Conservation (phyloP, 2,329 filamentous ascomycete species). For the Aspergillus aculeatus region DNA sequence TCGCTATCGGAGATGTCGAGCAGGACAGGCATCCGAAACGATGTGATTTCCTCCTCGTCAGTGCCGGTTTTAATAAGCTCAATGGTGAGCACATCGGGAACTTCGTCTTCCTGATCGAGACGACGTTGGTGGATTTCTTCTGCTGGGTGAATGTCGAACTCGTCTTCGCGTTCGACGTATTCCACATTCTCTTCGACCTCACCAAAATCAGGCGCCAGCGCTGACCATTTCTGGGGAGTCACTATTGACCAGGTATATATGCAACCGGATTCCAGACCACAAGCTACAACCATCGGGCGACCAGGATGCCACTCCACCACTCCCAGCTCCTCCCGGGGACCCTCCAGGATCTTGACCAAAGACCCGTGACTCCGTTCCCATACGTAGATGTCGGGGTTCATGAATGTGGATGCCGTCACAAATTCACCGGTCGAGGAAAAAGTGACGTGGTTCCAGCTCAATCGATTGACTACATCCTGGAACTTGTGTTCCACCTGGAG, state of each 20-base stretch:
- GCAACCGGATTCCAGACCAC: constrained; percentile 85
- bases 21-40: constrained; percentile 92
- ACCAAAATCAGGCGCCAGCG: constrained; percentile 90
- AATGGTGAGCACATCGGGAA: constrained; percentile 82
- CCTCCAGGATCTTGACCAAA: constrained; percentile 93
- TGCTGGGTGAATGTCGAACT: constrained; percentile 95
- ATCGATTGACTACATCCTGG: constrained; percentile 90
- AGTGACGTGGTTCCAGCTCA: constrained; percentile 96
- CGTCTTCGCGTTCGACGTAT: constrained; percentile 92
- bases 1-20: constrained; percentile 91
- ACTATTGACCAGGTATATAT: constrained; percentile 97
- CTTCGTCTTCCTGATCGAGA: constrained; percentile 88
- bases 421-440: constrained; percentile 95
- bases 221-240: constrained; percentile 95
- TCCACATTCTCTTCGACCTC: constrained; percentile 98
- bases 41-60: constrained; percentile 54
- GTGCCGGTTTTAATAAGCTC: constrained; percentile 64
- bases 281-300: constrained; percentile 81
- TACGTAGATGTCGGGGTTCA: constrained; percentile 98
- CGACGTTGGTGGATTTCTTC: constrained; percentile 91
- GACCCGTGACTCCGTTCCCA: constrained; percentile 95
- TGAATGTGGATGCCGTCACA: constrained; percentile 92
- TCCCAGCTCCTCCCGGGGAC: constrained; percentile 92
- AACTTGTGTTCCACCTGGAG: constrained; percentile 96
- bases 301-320: constrained; percentile 97